Conservation (phyloP, 2,329 filamentous ascomycete genomes). For the Gremmenia infestans region DNA sequence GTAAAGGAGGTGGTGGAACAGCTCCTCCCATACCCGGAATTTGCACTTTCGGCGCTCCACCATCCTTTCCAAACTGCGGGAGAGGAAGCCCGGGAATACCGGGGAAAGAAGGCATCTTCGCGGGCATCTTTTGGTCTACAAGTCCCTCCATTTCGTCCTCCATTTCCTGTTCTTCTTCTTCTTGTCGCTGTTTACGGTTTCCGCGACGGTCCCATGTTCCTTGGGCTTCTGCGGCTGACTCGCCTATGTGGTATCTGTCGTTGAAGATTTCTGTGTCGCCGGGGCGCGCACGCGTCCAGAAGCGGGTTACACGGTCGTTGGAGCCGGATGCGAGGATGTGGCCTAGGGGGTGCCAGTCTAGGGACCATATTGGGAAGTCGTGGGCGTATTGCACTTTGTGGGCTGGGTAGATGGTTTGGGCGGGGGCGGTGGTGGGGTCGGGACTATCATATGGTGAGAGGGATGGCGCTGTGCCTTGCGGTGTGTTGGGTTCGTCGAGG, state of each 20-base stretch:
- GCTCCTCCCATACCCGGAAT: constrained; percentile 47
- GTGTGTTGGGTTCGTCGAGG: constrained; percentile 90
- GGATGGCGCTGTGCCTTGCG: constrained; percentile 63
- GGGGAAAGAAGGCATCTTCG: constrained; percentile 56
- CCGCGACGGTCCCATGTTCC: constrained; percentile 89
- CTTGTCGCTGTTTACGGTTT: constrained; percentile 71
- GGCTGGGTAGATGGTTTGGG: constrained; percentile 88
- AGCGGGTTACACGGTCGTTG: constrained; percentile 93
- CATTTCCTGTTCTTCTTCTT: constrained; percentile 89
- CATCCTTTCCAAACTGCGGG: constrained; percentile 23
- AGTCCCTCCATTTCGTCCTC: constrained; percentile 92
- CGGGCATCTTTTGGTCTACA: constrained; percentile 80
- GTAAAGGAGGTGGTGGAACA: constrained; percentile 34
- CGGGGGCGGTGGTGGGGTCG: constrained; percentile 72
- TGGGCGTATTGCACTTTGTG: constrained; percentile 85
- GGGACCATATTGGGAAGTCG: constrained; percentile 92
- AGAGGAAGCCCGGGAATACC: constrained; percentile 40
- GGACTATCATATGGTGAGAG: constrained; percentile 80
- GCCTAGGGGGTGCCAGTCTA: constrained; percentile 95
- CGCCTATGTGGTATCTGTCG: constrained; percentile 92
- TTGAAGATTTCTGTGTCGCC: constrained; percentile 82
- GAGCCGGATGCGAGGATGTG: constrained; percentile 94
- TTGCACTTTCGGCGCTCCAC: constrained; percentile 38
- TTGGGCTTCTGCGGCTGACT: constrained; percentile 85
- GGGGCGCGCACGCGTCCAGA: constrained; percentile 88